Conservation (phyloP, 768 basidiomycete genomes). For the Leccinellum luteum region DNA sequence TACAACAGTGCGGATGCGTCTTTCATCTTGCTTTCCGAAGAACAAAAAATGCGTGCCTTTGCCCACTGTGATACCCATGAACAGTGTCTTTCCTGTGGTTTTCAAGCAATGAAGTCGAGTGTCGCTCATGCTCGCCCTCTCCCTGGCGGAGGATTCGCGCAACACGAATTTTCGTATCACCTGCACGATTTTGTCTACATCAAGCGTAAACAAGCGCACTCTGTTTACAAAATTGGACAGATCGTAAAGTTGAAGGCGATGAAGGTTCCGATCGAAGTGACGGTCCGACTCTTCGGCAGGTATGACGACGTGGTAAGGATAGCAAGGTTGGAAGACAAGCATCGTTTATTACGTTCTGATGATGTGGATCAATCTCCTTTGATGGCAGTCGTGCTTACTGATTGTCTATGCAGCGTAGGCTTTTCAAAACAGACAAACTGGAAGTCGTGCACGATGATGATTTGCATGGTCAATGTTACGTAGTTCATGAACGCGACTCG, state of each 20-base stretch:
- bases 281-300: constrained; percentile 45
- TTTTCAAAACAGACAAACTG: constrained; percentile 39
- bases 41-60: constrained; percentile 29
- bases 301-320: constrained; percentile 39
- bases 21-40: constrained; percentile 45
- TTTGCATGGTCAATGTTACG: constrained; percentile 57
- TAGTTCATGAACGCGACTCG: constrained; percentile 36
- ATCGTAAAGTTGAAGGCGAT: constrained; percentile 41
- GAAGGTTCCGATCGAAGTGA: constrained; percentile 25
- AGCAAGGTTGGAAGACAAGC: constrained; percentile 12
- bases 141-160: constrained; percentile 36
- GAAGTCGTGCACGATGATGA: constrained; percentile 30
- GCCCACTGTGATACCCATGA: constrained; percentile 30
- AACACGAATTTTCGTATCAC: constrained; percentile 51
- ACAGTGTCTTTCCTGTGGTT: constrained; percentile 52
- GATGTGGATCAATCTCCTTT: constrained; percentile 35
- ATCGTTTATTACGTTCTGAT: constrained; percentile 33
- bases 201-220: constrained; percentile 29
- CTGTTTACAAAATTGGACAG: constrained; percentile 52
- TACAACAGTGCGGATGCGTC: constrained; percentile 49
- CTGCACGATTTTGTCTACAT: constrained; percentile 61
- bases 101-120: constrained; percentile 28
- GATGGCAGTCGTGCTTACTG: neutral
- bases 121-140: constrained; percentile 25
- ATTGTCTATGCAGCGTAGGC: constrained; percentile 28